phyloP scores from a whole-genome alignment of 1,284 basidiomycete species.

The Omphalotus olearius region DNA sequence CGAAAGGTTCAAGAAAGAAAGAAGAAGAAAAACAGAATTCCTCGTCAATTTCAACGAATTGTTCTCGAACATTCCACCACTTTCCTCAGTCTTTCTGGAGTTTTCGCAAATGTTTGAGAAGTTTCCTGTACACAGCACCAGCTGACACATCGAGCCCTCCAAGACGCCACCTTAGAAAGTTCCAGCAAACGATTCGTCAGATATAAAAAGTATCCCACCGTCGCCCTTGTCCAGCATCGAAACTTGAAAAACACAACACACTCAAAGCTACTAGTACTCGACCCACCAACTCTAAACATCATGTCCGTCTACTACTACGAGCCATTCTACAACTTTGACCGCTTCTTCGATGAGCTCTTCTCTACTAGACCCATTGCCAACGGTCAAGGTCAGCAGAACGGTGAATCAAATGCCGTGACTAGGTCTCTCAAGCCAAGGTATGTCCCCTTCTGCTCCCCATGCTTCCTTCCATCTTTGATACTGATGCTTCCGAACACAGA shows the following conservation, averaged over 20 bases:
- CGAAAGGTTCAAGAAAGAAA: too few relatives aligned
- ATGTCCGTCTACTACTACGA: slow-evolving; percentile 18
- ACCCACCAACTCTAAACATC: neutral
- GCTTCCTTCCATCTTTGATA: neutral
- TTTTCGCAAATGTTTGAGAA: neutral
- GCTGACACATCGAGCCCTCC: too few relatives aligned
- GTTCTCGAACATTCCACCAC: slow-evolving; percentile 1
- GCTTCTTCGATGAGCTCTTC: slow-evolving; percentile 17
- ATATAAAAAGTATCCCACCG: neutral
- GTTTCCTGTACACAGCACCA: too few relatives aligned
- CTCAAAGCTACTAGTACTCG: neutral
- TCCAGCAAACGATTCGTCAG: neutral
- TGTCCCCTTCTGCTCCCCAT: neutral
- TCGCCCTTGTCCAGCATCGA: too few relatives aligned
- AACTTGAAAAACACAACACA: neutral
- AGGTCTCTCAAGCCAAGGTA: slow-evolving; percentile 12
- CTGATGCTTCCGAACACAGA: neutral
- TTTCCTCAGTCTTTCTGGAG: neutral
- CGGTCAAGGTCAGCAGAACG: neutral
- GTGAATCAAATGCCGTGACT: neutral
- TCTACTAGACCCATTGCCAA: neutral
- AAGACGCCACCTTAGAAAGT: neutral
- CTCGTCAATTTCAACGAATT: too few relatives aligned
- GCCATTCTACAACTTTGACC: slow-evolving; percentile 17
- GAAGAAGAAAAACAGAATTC: too few relatives aligned